phyloP scores from a whole-genome alignment of 2,329 filamentous ascomycete species.

The Falciphora oryzae region DNA sequence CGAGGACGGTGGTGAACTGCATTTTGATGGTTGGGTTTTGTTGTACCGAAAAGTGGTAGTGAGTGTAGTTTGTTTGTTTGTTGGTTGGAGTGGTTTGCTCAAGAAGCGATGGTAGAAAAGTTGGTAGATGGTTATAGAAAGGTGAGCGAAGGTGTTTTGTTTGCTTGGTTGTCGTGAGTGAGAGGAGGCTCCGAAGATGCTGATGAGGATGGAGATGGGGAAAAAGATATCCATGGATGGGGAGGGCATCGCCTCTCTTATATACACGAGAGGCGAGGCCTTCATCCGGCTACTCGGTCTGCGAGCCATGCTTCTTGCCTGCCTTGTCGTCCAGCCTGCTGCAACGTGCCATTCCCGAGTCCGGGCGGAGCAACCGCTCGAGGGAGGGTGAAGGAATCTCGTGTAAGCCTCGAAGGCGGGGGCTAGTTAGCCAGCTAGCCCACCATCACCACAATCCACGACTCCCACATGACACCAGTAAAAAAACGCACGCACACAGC shows the following conservation, averaged over 20 bases:
- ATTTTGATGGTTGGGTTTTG: slow-evolving; percentile 17
- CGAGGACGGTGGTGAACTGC: slow-evolving; percentile 20
- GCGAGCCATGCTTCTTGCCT: too few relatives aligned
- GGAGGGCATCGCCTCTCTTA: neutral
- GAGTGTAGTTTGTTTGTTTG: neutral
- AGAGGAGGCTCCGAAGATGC: slow-evolving; percentile 1
- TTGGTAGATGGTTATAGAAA: neutral
- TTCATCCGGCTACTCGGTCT: neutral
- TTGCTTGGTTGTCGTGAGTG: slow-evolving; percentile 6
- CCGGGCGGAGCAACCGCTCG: neutral
- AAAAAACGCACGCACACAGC: neutral
- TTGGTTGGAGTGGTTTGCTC: slow-evolving; percentile 7
- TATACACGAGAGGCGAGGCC: neutral
- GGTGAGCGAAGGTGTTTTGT: neutral
- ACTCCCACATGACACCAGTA: neutral
- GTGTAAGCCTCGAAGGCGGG: neutral
- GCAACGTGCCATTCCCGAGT: neutral
- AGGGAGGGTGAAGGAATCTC: neutral
- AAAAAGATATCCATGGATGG: neutral
- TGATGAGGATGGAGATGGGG: slow-evolving; percentile 6
- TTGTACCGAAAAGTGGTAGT: neutral
- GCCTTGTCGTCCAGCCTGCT: neutral
- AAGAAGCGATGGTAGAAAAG: slow-evolving; percentile 21
- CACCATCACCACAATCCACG: neutral
- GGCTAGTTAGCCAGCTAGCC: neutral